Percentiles rank a stretch among this genome's conserved stretches.
Conservation (phyloP, 345 rosid genomes). For the Streptanthus diversifolius region DNA sequence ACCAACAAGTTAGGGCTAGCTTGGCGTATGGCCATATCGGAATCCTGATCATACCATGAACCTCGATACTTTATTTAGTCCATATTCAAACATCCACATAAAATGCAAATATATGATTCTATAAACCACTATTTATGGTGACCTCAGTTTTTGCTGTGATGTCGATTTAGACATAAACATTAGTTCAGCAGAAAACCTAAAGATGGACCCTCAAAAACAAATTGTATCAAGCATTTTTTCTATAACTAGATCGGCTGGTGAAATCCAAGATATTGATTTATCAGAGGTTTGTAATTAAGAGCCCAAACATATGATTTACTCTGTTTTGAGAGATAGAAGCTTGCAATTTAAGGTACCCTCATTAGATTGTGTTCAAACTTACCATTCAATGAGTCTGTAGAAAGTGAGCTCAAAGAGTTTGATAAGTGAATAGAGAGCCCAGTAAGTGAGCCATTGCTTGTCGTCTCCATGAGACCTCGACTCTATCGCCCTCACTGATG, state of each 20-base stretch:
- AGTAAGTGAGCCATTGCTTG: conserved; percentile 81
- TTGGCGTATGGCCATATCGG: conserved; percentile 77
- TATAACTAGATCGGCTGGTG: not conserved
- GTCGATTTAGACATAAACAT: not conserved
- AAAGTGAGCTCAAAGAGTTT: conserved; percentile 78
- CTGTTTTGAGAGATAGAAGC: not conserved
- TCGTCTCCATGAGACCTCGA: conserved; percentile 55
- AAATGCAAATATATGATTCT: not conserved
- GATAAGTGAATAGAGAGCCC: conserved; percentile 82
- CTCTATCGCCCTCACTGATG: conserved; percentile 76
- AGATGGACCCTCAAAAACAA: not conserved
- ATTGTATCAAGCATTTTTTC: not conserved
- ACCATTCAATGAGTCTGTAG: conserved; percentile 55
- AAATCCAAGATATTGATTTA: not conserved
- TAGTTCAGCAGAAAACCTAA: not conserved
- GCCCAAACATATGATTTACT: not conserved
- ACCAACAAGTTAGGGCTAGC: conserved; percentile 69
- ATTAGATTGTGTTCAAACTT: not conserved
- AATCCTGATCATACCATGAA: conserved; percentile 45
- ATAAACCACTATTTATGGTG: not conserved
- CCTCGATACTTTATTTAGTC: not conserved
- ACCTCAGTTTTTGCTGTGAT: not conserved
- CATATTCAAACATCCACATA: not conserved
- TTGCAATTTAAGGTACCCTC: not conserved
- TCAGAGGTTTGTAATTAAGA: not conserved